Conservation (phyloP, 73 alveolate genomes). For the Durusdinium trenchii region DNA sequence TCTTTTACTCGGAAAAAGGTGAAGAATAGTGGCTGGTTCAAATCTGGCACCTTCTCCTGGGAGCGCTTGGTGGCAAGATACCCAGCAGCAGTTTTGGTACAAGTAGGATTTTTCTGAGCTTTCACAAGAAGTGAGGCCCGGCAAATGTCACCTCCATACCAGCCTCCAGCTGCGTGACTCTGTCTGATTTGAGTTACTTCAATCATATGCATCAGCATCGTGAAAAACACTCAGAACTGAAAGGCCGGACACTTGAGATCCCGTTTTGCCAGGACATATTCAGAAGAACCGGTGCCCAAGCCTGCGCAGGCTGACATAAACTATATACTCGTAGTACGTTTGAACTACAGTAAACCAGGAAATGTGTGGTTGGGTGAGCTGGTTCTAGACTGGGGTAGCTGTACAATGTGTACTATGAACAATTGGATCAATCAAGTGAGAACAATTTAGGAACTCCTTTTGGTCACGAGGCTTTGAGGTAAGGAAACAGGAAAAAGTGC, state of each 20-base stretch:
- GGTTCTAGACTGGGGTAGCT: not conserved
- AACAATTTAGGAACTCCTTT: too few species aligned
- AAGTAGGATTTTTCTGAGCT: not conserved
- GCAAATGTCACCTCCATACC: conserved; percentile 56
- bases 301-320: conserved; percentile 87
- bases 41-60: conserved; percentile 64
- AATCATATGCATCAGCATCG: not conserved
- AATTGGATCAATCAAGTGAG: not conserved
- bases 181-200: not conserved
- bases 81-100: not conserved
- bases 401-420: not conserved
- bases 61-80: conserved; percentile 9
- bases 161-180: conserved; percentile 73
- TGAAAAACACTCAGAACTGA: not conserved
- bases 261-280: conserved; percentile 37
- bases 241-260: not conserved
- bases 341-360: not conserved
- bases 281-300: conserved; percentile 78
- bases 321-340: too few species aligned
- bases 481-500: not conserved
- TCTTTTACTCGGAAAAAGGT: not conserved
- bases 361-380: not conserved
- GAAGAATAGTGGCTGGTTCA: conserved; percentile 80
- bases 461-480: not conserved
- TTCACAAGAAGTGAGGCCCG: conserved; percentile 5